Evolutionary conservation across 805 yeast genomes (phyloP), one percentile per base, ranked within the genome.

Genomic region (Kodamaea kaohsiungensis): DNA sequence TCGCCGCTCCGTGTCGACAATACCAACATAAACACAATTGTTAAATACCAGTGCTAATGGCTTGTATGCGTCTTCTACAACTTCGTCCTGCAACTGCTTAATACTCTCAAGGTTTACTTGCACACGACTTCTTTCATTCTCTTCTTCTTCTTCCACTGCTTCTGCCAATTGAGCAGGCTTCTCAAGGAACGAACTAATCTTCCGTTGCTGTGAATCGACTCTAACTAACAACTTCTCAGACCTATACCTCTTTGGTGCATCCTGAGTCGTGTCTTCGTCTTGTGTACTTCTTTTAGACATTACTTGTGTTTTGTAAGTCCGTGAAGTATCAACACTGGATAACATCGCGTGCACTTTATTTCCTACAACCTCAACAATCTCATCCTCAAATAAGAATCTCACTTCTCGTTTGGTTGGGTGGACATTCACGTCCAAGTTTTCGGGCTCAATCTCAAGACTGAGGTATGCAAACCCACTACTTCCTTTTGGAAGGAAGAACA

Each of bases 351-450:
- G 86, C 1, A 91, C 64, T 4, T 68, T 61, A 0, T 69, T 66
- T 33, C 86, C 76, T 1, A 92, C 76, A 37, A 64, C 61, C 40
- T 86, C 91, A 9, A 89, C 80, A 17, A 95, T 91, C 64, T 92
- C 98, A 46, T 88, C 95, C 62, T 95, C 98, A 66, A 84, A 70
- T 37, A 95, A 71, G 65, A 95, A 91, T 43, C 96, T 68, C 1
- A 95, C 98, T 62, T 93, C 98, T 55, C 93, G 79, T 61, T 95
- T 95, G 0, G 98, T 93, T 0, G 99, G 99, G 65, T 95, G 99
- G 12, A 95, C 86, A 65, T 95, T 95, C 13, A 95, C 98, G 67
- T 95, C 99, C 7, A 95, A 78, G 56, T 86, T 85, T 35, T 70
- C 71, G 0, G 97, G 89, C 18, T 78, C 73, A 1, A 95, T 83